These are phyloP conservation scores for Nowakowskiella sp. DNA, from an alignment of 192 early-diverging fungal species.

Conservation along the genomic window DNA sequence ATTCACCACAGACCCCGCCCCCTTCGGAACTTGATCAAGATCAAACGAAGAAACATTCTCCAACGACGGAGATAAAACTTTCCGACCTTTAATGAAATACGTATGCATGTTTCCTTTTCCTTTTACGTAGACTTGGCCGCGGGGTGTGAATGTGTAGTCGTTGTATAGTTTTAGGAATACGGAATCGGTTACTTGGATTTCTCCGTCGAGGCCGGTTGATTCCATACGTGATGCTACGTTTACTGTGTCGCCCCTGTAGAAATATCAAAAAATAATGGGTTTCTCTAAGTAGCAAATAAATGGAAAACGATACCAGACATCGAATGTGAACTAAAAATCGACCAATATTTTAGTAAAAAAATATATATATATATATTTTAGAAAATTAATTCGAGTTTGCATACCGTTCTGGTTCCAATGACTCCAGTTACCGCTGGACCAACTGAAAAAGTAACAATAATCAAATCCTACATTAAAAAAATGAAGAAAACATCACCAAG, in stretches of 20 bases:
- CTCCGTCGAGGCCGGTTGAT: conserved; percentile 1
- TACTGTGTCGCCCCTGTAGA: conserved; percentile 7
- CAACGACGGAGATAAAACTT: too few relatives aligned
- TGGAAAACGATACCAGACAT: too few relatives aligned
- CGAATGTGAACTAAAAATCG: conserved; percentile 23
- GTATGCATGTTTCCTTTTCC: conserved; percentile 1
- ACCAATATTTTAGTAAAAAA: not conserved
- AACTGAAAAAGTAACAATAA: too few relatives aligned
- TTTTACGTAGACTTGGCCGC: conserved; percentile 1
- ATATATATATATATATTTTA: not conserved
- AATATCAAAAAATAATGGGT: too few relatives aligned
- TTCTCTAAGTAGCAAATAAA: too few relatives aligned
- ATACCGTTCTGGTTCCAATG: conserved; percentile 24
- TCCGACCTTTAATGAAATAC: too few relatives aligned
- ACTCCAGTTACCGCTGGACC: conserved; percentile 21
- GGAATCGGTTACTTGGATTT: not conserved
- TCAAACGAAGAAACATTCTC: too few relatives aligned
- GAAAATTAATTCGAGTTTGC: not conserved
- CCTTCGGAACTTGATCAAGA: too few relatives aligned
- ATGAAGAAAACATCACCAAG: conserved; percentile 1
- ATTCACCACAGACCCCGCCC: too few relatives aligned
- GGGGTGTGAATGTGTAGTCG: not conserved
- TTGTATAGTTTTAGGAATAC: not conserved
- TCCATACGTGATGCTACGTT: conserved; percentile 9
- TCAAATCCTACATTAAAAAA: not conserved